phyloP scores from a whole-genome alignment of 805 yeast species.

The Alloascoidea africana region DNA sequence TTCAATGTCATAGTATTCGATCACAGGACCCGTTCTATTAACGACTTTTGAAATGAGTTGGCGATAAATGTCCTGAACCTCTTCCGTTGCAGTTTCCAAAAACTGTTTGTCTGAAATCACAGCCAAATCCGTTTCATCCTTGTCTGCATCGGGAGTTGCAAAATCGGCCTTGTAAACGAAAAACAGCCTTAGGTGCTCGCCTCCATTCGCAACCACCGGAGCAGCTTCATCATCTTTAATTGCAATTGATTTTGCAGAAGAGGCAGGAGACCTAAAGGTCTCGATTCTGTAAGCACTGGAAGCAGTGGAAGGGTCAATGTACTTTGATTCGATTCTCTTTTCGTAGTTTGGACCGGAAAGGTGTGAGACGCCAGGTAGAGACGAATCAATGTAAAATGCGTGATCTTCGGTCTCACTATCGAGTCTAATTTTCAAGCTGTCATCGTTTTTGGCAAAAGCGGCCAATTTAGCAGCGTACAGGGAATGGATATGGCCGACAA shows the following conservation, averaged over 20 bases:
- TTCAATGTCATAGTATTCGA: slow-evolving; percentile 70
- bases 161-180: slow-evolving; percentile 72
- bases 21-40: slow-evolving; percentile 79
- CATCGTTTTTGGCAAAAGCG: slow-evolving; percentile 52
- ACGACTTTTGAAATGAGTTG: slow-evolving; percentile 53
- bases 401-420: slow-evolving; percentile 70
- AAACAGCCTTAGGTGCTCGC: slow-evolving; percentile 48
- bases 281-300: slow-evolving; percentile 50
- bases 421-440: slow-evolving; percentile 55
- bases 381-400: slow-evolving; percentile 81
- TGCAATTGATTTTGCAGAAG: slow-evolving; percentile 12
- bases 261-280: slow-evolving; percentile 51
- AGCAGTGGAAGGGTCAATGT: slow-evolving; percentile 28
- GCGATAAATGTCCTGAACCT: slow-evolving; percentile 67
- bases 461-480: slow-evolving; percentile 87
- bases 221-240: slow-evolving; percentile 29
- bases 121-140: slow-evolving; percentile 36
- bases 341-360: slow-evolving; percentile 39
- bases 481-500: slow-evolving; percentile 75
- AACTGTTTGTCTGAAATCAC: slow-evolving; percentile 69
- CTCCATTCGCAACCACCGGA: slow-evolving; percentile 21
- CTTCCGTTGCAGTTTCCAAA: slow-evolving; percentile 57
- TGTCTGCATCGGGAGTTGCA: slow-evolving; percentile 15
- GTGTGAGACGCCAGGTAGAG: slow-evolving; percentile 32
- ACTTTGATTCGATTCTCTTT: slow-evolving; percentile 64